These are phyloP conservation scores for Teratosphaeria pseudoeucalypti DNA, from an alignment of 2,329 filamentous ascomycete genomes.

Conservation along the genomic window DNA sequence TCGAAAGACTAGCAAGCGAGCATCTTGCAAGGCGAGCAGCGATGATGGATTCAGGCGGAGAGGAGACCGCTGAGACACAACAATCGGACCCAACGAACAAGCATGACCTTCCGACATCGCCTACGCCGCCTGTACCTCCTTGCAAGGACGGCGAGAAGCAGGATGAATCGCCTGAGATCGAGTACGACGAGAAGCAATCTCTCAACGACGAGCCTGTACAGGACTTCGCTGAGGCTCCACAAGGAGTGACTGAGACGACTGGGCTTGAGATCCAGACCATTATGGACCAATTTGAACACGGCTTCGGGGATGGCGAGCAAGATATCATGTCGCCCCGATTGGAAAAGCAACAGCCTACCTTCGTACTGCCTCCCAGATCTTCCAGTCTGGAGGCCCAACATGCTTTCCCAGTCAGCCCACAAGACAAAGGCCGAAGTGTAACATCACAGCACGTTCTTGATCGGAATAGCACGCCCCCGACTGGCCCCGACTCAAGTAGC, in stretches of 20 bases:
- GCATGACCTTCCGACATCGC: constrained; percentile 14
- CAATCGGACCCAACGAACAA: constrained; percentile 3
- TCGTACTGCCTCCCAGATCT: constrained; percentile 69
- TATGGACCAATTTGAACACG: constrained; percentile 88
- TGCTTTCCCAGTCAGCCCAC: constrained; percentile 15
- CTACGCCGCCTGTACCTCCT: constrained; percentile 22
- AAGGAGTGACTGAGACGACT: constrained; percentile 25
- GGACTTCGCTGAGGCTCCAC: constrained; percentile 40
- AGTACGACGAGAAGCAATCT: constrained; percentile 23
- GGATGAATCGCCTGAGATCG: constrained; percentile 7
- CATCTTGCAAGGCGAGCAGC: constrained; percentile 21
- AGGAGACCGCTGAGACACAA: neutral
- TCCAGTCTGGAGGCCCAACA: constrained; percentile 67
- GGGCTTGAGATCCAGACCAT: constrained; percentile 87
- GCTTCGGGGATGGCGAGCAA: constrained; percentile 53
- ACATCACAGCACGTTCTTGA: constrained; percentile 4
- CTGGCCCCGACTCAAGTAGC: constrained; percentile 15
- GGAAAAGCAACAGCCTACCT: constrained; percentile 69
- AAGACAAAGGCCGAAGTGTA: constrained; percentile 14
- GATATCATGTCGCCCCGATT: constrained; percentile 88
- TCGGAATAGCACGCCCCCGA: constrained; percentile 7
- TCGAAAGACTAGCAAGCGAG: constrained; percentile 21
- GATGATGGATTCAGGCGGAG: constrained; percentile 9
- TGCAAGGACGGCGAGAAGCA: constrained; percentile 18
- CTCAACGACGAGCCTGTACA: constrained; percentile 14